Evolutionary conservation across 306 rosid species (phyloP), one percentile per base, ranked within the genome.

Genomic region (Vigna trinervia): DNA sequence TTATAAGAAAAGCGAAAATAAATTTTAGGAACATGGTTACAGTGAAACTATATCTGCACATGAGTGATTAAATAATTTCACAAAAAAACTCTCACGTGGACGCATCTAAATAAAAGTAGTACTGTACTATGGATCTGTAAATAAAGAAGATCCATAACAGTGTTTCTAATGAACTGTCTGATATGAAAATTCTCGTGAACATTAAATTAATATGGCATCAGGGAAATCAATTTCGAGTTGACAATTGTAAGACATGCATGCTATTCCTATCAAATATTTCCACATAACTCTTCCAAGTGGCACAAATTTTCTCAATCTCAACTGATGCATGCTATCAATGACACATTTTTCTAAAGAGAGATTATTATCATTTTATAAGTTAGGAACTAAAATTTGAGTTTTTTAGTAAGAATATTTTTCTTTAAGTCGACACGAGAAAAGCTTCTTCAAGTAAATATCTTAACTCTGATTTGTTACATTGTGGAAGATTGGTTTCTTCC

Each of bases 161-260:
- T 45, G 14, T 12, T 45, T 12, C 14, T 11, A 45, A 45, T 2
- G 1, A n/a, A 53, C 13, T 57, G 62, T 20, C 34, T 12, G n/a
- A 23, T 12, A 23, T 20, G 61, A 54, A 26, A 17, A 52, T 52
- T 22, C 7, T 36, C n/a, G 38, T 23, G 38, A 5, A 26, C 4
- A 8, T 10, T 57, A 6, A 54, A 54, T 8, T 23, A 58, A 58
- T 12, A 26, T 26, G 17, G n/a, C 38, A 58, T 1, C 38, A 58
- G 32, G 14, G 32, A 54, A 19, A 11, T 26, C 38, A 58, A 58
- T 58, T 58, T 26, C 8, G 3, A 1, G 63, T 10, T 23, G 63
- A 26, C 63, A 26, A 58, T 23, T 58, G 38, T 58, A 58, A 58
- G 63, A 58, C 61, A 54, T 54, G 61, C 34, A 26, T 11, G 38